Base-by-base conservation (phyloP, 805 yeast species). In the Wickerhamomyces ciferrii region DNA sequence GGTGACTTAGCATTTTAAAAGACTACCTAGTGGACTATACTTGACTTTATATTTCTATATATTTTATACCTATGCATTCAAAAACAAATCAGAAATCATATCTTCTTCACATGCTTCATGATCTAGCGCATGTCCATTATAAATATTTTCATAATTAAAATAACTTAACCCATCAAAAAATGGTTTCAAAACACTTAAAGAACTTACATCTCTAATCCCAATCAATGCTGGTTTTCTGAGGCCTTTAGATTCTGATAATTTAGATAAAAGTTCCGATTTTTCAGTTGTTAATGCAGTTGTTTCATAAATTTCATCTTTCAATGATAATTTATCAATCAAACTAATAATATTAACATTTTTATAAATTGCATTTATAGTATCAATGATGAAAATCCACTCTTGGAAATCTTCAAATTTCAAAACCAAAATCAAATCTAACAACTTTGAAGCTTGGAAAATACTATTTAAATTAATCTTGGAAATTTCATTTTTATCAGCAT, bases 301-400 rank as follows among this genome's bases (percentile, higher is more conserved):
- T 10, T 39, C 48, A 42, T 50, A 51, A 5, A 53, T 13, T 21
- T 53, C 54, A 27, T 37, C 43, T 7, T 45, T 54, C 2, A 36
- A 15, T 2, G 63, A 46, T 17, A 60, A 53, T 21, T 53, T 24
- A 44, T 60, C 64, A 44, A 59, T 50, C 50, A 59, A 48, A 46
- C 62, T 56, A 20, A 60, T 39, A 24, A 53, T 51, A 13, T 60
- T 63, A 17, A 54, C 50, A 18, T 60, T 66, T 48, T 73, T 71
- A 54, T 71, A 74, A 27, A 77, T 71, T 18, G 84, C 80, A 48
- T 81, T 83, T 17, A 81, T 72, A 17, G 78, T 81, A 54, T 85
- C 88, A 24, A 82, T 74, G 11, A 92, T 77, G 59, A 89, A 94
- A 2, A 94, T 68, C 98, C 98, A 92, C 56, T 89, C 94, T 50